Percentiles rank a stretch among this genome's conserved stretches.
phyloP scores from a whole-genome alignment of 1,139 yeast species.

The Yamadazyma dendronema region DNA sequence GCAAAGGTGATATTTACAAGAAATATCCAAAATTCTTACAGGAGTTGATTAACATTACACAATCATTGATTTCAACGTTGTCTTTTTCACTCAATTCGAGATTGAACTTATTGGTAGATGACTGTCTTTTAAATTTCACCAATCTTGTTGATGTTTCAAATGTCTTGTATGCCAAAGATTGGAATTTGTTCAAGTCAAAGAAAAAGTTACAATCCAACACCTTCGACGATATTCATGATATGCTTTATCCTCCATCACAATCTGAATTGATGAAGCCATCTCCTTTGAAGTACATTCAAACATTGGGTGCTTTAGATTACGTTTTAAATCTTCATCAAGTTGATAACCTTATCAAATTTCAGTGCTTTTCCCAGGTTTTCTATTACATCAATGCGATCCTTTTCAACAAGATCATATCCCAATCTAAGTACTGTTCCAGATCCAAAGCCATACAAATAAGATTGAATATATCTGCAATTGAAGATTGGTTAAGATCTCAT shows the following conservation, averaged over 20 bases:
- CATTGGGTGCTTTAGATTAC: slow-evolving; percentile 83
- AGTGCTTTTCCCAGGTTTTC: slow-evolving; percentile 74
- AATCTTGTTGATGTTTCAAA: slow-evolving; percentile 65
- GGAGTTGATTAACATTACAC: slow-evolving; percentile 56
- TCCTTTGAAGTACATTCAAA: slow-evolving; percentile 81
- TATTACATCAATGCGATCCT: slow-evolving; percentile 73
- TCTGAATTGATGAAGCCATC: slow-evolving; percentile 72
- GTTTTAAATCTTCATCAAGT: slow-evolving; percentile 81
- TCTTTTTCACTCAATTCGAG: slow-evolving; percentile 65
- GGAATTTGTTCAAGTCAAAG: slow-evolving; percentile 69
- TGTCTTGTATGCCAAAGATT: slow-evolving; percentile 64
- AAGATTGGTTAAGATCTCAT: slow-evolving; percentile 90
- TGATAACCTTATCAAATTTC: slow-evolving; percentile 71
- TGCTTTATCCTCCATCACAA: slow-evolving; percentile 71
- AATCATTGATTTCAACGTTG: slow-evolving; percentile 61
- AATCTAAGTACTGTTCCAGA: slow-evolving; percentile 69
- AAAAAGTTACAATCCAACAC: slow-evolving; percentile 35
- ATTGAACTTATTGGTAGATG: slow-evolving; percentile 54
- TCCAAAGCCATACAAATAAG: slow-evolving; percentile 87
- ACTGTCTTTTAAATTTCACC: slow-evolving; percentile 61
- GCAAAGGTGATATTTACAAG: slow-evolving; percentile 53
- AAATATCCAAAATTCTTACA: slow-evolving; percentile 58
- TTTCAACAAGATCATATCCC: slow-evolving; percentile 70
- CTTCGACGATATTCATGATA: slow-evolving; percentile 67
- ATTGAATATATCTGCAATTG: slow-evolving; percentile 78